A percentile compares a stretch with the other conserved stretches of the same genome.
Conservation (phyloP, 129 eudicot species). For the Ambrosia trifida region DNA sequence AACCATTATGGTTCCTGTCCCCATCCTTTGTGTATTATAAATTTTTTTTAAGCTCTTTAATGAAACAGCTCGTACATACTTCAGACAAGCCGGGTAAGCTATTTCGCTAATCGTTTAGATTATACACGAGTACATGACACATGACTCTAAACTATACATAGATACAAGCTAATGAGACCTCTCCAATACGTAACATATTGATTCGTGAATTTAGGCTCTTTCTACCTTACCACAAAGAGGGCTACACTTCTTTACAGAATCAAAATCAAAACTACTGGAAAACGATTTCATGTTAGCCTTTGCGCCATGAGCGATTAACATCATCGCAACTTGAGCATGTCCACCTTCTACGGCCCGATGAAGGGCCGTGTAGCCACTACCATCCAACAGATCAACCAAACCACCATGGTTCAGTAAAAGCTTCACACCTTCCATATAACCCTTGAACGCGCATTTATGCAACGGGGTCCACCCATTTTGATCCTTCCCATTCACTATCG, state of each 20-base stretch:
- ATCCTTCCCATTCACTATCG: slow-evolving; percentile 61
- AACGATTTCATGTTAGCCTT: slow-evolving; percentile 58
- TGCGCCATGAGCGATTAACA: slow-evolving; percentile 63
- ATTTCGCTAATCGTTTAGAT: slow-evolving; percentile 8
- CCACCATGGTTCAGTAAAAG: slow-evolving; percentile 61
- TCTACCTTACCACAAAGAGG: slow-evolving; percentile 23
- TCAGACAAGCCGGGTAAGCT: background rate
- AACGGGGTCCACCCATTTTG: slow-evolving; percentile 84
- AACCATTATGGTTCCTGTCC: too few relatives aligned
- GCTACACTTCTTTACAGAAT: slow-evolving; percentile 40
- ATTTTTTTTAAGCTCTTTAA: background rate
- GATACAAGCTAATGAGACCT: background rate
- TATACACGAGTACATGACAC: background rate
- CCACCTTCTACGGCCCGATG: slow-evolving; percentile 72
- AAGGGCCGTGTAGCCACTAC: slow-evolving; percentile 62
- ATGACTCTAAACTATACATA: slow-evolving; percentile 14
- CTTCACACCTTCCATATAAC: slow-evolving; percentile 55
- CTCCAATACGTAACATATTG: background rate
- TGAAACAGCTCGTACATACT: slow-evolving; percentile 6
- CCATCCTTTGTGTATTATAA: slow-evolving; percentile 28
- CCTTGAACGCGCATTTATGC: slow-evolving; percentile 75
- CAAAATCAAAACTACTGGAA: slow-evolving; percentile 44
- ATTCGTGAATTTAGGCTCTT: slow-evolving; percentile 10
- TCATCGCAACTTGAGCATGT: slow-evolving; percentile 53
- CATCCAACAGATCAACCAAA: slow-evolving; percentile 55